phyloP scores from a whole-genome alignment of 164 flowering plant genomes.

The Aristolochia fimbriata region DNA sequence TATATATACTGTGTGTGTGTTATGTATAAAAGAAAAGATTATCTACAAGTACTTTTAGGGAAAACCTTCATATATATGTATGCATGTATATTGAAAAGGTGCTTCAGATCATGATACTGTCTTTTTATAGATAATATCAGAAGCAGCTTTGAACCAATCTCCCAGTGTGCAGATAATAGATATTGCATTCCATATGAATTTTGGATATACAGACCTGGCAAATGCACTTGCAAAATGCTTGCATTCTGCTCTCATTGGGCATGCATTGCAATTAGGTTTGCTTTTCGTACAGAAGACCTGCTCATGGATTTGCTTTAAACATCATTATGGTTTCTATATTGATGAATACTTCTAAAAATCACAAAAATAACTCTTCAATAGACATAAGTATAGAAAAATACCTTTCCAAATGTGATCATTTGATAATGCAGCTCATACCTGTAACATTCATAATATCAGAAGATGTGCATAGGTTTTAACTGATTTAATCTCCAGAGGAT shows the following conservation, averaged over 20 bases:
- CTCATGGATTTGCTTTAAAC: neutral
- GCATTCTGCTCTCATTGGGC: constrained; percentile 86
- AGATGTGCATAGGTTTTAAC: neutral
- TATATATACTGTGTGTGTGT: no score
- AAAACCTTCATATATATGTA: no score
- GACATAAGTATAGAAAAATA: constrained; percentile 8
- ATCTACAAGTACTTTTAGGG: no score
- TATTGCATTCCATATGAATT: neutral
- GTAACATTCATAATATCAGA: constrained; percentile 6
- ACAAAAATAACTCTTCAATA: neutral
- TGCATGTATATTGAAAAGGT: no score
- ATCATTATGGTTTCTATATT: no score
- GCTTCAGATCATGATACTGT: no score
- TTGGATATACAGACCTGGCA: constrained; percentile 47
- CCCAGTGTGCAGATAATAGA: no score
- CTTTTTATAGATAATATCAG: no score
- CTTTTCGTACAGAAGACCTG: constrained; percentile 94
- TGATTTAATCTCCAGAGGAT: neutral
- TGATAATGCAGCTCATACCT: constrained; percentile 93
- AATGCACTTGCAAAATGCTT: constrained; percentile 72
- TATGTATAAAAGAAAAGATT: no score
- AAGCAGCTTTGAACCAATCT: no score
- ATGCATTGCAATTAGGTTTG: constrained; percentile 75
- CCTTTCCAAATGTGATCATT: constrained; percentile 95
- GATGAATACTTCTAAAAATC: no score